phyloP scores from a whole-genome alignment of 148 eudicot species.

The Amaranthus cruentus region DNA sequence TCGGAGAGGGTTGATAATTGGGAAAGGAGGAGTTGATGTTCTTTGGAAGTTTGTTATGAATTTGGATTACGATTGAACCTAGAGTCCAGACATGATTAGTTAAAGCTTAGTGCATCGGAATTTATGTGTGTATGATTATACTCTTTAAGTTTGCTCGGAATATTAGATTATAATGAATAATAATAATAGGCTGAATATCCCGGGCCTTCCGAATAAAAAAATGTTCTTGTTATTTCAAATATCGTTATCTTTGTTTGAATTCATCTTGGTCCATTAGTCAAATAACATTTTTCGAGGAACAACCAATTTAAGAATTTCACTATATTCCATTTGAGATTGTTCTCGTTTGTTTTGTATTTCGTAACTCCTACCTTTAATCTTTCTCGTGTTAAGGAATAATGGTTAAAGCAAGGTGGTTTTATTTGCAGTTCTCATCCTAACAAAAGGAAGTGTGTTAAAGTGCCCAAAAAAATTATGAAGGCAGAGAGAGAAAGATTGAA shows the following conservation, averaged over 20 bases:
- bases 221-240: too few species aligned
- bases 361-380: too few species aligned
- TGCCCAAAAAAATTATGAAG: conserved; percentile 61
- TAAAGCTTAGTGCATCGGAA: neutral
- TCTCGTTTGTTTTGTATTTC: too few species aligned
- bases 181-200: too few species aligned
- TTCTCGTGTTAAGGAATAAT: too few species aligned
- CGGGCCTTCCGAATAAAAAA: too few species aligned
- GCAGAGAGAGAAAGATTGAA: conserved; percentile 86
- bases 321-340: neutral
- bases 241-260: too few species aligned
- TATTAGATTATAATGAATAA: too few species aligned
- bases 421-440: conserved; percentile 39
- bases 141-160: conserved; percentile 2
- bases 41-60: neutral
- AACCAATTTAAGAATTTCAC: neutral
- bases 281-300: too few species aligned
- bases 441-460: conserved; percentile 49
- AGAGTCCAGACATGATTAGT: neutral
- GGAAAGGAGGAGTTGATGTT: neutral
- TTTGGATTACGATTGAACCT: neutral
- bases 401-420: neutral
- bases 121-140: neutral
- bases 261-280: too few species aligned
- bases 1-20: neutral